Conservation (phyloP, 2,329 filamentous ascomycete genomes). For the Colletotrichum plurivorum region DNA sequence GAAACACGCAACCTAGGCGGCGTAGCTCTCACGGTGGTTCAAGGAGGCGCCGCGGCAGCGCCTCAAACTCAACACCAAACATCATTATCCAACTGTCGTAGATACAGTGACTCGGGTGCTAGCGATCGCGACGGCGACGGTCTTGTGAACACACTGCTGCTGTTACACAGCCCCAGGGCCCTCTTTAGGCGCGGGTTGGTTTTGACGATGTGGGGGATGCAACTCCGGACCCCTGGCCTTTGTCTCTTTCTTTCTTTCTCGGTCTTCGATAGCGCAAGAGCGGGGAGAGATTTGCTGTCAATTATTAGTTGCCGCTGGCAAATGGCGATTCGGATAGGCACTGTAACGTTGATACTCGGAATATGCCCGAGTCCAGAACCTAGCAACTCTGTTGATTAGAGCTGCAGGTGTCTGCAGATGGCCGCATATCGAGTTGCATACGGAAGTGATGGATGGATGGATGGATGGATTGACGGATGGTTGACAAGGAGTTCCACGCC, state of each 20-base stretch:
- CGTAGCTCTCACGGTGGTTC: constrained; percentile 11
- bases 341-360: constrained; percentile 33
- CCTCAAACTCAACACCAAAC: constrained; percentile 15
- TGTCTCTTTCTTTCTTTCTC: not conserved
- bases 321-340: constrained; percentile 14
- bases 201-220: constrained; percentile 12
- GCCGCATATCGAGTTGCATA: constrained; percentile 16
- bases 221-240: constrained; percentile 19
- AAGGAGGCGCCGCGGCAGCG: constrained; percentile 15
- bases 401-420: constrained; percentile 25
- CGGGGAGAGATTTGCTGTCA: constrained; percentile 22
- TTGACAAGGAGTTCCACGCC: constrained; percentile 10
- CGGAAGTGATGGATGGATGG: constrained; percentile 1
- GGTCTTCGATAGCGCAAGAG: constrained; percentile 29
- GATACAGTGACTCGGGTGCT: constrained; percentile 24
- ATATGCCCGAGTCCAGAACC: constrained; percentile 35
- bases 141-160: constrained; percentile 22
- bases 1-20: constrained; percentile 8
- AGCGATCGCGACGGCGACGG: constrained; percentile 3
- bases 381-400: constrained; percentile 10
- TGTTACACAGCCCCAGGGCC: constrained; percentile 34
- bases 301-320: constrained; percentile 6
- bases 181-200: constrained; percentile 7
- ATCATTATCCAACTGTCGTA: constrained; percentile 25
- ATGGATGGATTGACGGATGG: not conserved